phyloP scores from a whole-genome alignment of 768 basidiomycete genomes.

The Trametes cubensis region DNA sequence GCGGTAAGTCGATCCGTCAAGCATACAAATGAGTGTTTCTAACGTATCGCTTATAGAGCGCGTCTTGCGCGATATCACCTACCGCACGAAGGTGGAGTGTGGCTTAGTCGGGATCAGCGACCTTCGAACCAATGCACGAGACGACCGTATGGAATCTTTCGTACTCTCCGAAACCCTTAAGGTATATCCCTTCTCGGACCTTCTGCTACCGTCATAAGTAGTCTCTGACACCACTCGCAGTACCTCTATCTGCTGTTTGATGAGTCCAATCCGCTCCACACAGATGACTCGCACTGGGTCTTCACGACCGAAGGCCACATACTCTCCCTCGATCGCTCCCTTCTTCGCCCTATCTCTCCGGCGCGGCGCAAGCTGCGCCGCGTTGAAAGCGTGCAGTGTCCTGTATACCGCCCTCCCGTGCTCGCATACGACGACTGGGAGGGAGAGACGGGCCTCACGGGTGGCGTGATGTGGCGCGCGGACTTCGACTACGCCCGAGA shows the following conservation, averaged over 20 bases:
- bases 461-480: constrained; percentile 68
- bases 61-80: constrained; percentile 72
- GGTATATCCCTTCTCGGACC: constrained; percentile 43
- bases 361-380: constrained; percentile 62
- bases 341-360: constrained; percentile 59
- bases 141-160: constrained; percentile 98
- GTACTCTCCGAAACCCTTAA: constrained; percentile 92
- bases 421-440: constrained; percentile 38
- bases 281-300: constrained; percentile 82
- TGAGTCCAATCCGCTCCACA: constrained; percentile 74
- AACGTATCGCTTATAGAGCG: constrained; percentile 49
- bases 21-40: not conserved
- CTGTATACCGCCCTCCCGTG: constrained; percentile 58
- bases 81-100: constrained; percentile 80
- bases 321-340: constrained; percentile 60
- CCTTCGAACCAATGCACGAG: constrained; percentile 72
- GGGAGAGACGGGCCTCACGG: constrained; percentile 51
- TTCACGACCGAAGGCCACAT: constrained; percentile 97
- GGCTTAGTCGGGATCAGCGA: constrained; percentile 84
- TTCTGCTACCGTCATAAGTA: not conserved
- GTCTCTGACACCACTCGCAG: constrained; percentile 40
- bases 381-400: constrained; percentile 73
- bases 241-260: constrained; percentile 94
- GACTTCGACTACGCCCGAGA: constrained; percentile 84
- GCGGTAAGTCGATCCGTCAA: constrained; percentile 32